Percentiles rank a stretch among this genome's conserved stretches.
These are phyloP conservation scores for Colletotrichum horii DNA, from an alignment of 2,329 filamentous ascomycete species.

Conservation along the genomic window DNA sequence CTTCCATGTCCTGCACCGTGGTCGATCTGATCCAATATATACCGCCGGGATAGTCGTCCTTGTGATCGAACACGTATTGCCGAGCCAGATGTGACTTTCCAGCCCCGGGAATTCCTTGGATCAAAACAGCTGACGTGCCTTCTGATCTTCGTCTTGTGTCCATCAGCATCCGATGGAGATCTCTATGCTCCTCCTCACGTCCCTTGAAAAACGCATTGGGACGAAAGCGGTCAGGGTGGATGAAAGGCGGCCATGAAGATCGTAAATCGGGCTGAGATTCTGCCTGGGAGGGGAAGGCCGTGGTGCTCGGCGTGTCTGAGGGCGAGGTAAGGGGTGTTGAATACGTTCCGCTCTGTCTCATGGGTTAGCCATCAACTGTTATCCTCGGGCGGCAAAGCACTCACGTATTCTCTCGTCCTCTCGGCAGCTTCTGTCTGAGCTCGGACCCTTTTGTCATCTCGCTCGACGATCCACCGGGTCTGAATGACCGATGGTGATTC, in stretches of 20 bases:
- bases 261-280: neutral
- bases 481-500: slow-evolving; percentile 60
- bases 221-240: slow-evolving; percentile 62
- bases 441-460: slow-evolving; percentile 53
- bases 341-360: neutral
- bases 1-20: slow-evolving; percentile 60
- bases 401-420: slow-evolving; percentile 31
- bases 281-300: neutral
- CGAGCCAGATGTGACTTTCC: slow-evolving; percentile 74
- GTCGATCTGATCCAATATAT: slow-evolving; percentile 74
- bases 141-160: slow-evolving; percentile 59
- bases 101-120: slow-evolving; percentile 68
- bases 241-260: slow-evolving; percentile 31
- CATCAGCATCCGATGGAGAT: slow-evolving; percentile 64
- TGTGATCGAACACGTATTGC: slow-evolving; percentile 69
- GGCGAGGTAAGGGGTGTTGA: neutral
- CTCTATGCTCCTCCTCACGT: slow-evolving; percentile 60
- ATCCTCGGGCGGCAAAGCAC: neutral
- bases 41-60: slow-evolving; percentile 65
- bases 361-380: neutral
- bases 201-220: slow-evolving; percentile 69
- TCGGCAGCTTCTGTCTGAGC: slow-evolving; percentile 51
- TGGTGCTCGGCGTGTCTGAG: neutral
- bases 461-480: slow-evolving; percentile 66
- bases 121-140: slow-evolving; percentile 67